Evolutionary conservation across 2,329 filamentous ascomycete species (phyloP).

Genomic region (Talaromyces amestolkiae): DNA sequence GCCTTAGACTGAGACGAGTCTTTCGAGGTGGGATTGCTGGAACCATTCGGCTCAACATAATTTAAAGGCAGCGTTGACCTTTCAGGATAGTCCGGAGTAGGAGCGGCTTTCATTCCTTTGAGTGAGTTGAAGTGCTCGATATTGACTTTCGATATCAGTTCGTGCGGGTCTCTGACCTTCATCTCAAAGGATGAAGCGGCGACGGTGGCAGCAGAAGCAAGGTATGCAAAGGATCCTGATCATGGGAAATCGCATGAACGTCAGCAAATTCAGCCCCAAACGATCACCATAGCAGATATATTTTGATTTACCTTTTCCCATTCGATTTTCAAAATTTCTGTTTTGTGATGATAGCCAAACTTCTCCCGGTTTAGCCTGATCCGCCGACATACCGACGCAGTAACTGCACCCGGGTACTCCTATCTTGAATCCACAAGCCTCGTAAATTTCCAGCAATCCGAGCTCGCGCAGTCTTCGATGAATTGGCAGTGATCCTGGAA

Average conservation of each 20-base stretch:
- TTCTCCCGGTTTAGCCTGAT: constrained; percentile 42
- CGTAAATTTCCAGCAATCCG: constrained; percentile 40
- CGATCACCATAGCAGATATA: no score
- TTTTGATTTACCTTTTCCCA: constrained; percentile 38
- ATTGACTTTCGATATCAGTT: constrained; percentile 31
- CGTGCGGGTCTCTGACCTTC: constrained; percentile 41
- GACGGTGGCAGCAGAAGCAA: constrained; percentile 48
- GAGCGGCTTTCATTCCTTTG: not conserved
- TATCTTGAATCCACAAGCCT: constrained; percentile 44
- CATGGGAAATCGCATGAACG: not conserved
- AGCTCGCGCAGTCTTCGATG: constrained; percentile 35
- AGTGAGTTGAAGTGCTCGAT: constrained; percentile 22
- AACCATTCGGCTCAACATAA: constrained; percentile 19
- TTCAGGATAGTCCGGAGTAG: not conserved
- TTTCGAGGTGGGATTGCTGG: not conserved
- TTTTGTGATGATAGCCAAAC: constrained; percentile 50
- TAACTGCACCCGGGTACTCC: constrained; percentile 47
- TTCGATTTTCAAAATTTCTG: constrained; percentile 48
- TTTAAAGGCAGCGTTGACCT: not conserved
- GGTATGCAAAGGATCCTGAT: constrained; percentile 44
- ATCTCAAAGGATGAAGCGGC: constrained; percentile 49
- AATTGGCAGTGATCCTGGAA: constrained; percentile 44
- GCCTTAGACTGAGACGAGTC: not conserved
- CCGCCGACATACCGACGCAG: constrained; percentile 46
- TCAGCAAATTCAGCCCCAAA: not conserved